Evolutionary conservation across 208 protist species (phyloP), one percentile per base, ranked within the genome.

Genomic region (Naegleria fowleri): DNA sequence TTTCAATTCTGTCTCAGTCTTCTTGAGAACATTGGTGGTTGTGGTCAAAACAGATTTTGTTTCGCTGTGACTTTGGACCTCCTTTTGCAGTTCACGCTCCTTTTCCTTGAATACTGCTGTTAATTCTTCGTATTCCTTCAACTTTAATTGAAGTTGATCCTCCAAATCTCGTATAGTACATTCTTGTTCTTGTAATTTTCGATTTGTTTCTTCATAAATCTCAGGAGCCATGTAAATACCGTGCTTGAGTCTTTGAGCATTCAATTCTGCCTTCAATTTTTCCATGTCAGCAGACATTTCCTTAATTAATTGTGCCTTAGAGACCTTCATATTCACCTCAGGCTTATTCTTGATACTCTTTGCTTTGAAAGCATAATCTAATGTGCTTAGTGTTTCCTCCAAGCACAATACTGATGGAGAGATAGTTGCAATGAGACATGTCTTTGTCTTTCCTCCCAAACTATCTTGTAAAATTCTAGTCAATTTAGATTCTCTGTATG

Each of bases 391-490:
- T 15, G 92, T 92, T 88, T 94, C 93, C 36, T 94, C 93, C 43
- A 91, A 93, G 41, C 93, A 93, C 4, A 89, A 51, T 7, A 58
- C 58, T 41, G 88, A 40, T 36, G 93, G 93, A 67, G 58, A 91
- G 13, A 94, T 87, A 41, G 92, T 91, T 36, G 93, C 92, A 33
- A 94, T 55, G 5, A 94, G 94, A 38, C 91, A 88, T 29, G 93
- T 94, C 41, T 91, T 93, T 25, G 86, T 75, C 83, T 95, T 97
- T 83, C 95, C 95, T 59, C 95, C 95, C 3, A 97, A 91, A 38
- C 94, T 95, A 38, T 96, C 95, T 92, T 96, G 94, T 25, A 97
- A 93, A 33, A 97, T 11, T 33, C 95, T 79, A 9, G 95, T 96
- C 13, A 96, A 90, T 38, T 95, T 94, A 85, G 83, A 92, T n/a